Evolutionary conservation across 345 rosid species (phyloP).

Genomic region (Populus pruinosa): DNA sequence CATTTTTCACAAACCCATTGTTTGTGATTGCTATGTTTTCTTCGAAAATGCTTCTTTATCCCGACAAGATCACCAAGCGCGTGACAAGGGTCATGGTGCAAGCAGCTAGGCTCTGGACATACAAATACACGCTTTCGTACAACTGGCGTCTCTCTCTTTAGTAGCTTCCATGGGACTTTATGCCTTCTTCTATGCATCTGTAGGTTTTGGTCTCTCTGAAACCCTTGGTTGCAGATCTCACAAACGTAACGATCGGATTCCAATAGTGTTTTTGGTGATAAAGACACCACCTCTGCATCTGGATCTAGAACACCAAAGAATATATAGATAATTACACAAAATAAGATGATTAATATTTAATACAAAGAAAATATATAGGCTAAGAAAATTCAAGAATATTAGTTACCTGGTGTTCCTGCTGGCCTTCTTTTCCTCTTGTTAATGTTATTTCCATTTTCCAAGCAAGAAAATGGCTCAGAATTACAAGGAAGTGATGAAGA

Average conservation of each 20-base stretch:
- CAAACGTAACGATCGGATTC: slow-evolving; percentile 94
- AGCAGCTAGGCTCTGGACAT: slow-evolving; percentile 89
- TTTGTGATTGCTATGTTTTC: slow-evolving; percentile 84
- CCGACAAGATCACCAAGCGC: slow-evolving; percentile 98
- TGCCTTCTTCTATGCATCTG: slow-evolving; percentile 97
- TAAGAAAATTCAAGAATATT: background rate
- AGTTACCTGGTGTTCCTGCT: slow-evolving; percentile 84
- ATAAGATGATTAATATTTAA: too few species aligned
- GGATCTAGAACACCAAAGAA: slow-evolving; percentile 52
- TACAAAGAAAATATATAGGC: background rate
- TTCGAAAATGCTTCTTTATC: slow-evolving; percentile 83
- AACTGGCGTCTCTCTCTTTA: slow-evolving; percentile 72
- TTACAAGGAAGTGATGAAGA: slow-evolving; percentile 28
- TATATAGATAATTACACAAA: background rate
- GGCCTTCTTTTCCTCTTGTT: slow-evolving; percentile 75
- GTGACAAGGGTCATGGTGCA: slow-evolving; percentile 91
- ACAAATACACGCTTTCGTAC: slow-evolving; percentile 79
- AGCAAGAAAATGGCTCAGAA: slow-evolving; percentile 42
- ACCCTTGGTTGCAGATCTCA: slow-evolving; percentile 98
- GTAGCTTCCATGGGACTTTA: slow-evolving; percentile 97
- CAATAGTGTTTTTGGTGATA: slow-evolving; percentile 81
- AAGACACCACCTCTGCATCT: slow-evolving; percentile 87
- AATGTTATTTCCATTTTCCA: slow-evolving; percentile 37
- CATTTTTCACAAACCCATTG: slow-evolving; percentile 95
- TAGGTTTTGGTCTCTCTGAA: slow-evolving; percentile 93